A percentile compares a stretch with the other conserved stretches of the same genome.
Conservation (phyloP, 768 basidiomycete species). For the Naganishia randhawae region DNA sequence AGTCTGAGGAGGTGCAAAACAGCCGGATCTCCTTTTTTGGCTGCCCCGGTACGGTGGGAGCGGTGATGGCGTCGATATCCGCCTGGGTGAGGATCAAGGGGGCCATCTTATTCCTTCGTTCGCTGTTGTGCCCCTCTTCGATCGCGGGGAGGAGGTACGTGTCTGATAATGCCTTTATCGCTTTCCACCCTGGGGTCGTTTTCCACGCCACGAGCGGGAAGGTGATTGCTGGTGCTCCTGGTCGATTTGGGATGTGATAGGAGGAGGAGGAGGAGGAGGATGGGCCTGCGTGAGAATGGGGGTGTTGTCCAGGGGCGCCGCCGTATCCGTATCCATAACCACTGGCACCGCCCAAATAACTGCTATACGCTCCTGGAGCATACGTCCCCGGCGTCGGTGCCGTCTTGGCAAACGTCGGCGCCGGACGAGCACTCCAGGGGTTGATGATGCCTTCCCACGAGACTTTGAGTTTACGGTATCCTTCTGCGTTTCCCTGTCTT, state of each 20-base stretch:
- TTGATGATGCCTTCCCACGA: slow-evolving; percentile 11
- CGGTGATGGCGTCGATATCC: slow-evolving; percentile 32
- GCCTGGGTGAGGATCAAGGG: slow-evolving; percentile 35
- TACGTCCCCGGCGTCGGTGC: neutral
- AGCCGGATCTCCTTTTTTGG: slow-evolving; percentile 31
- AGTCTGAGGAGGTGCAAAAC: slow-evolving; percentile 49
- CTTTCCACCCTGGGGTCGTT: slow-evolving; percentile 46
- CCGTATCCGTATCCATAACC: neutral
- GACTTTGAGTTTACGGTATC: neutral
- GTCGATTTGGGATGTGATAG: too few relatives aligned
- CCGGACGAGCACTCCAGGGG: slow-evolving; percentile 1
- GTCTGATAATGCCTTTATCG: slow-evolving; percentile 41
- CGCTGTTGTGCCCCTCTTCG: slow-evolving; percentile 28
- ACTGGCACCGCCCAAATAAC: neutral
- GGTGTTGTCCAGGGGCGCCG: neutral
- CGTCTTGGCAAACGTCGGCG: slow-evolving; percentile 11
- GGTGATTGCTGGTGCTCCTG: slow-evolving; percentile 20
- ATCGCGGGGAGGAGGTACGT: slow-evolving; percentile 28
- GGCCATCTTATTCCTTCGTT: slow-evolving; percentile 34
- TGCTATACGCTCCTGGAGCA: neutral
- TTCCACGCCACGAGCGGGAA: slow-evolving; percentile 38
- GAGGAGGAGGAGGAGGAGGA: too few relatives aligned
- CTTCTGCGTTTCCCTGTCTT: slow-evolving; percentile 1
- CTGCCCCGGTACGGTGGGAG: slow-evolving; percentile 15
- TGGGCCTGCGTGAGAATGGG: too few relatives aligned